A percentile compares a stretch with the other conserved stretches of the same genome.
Conservation (phyloP, 108 stramenopile genomes). For the Parmales sp. region DNA sequence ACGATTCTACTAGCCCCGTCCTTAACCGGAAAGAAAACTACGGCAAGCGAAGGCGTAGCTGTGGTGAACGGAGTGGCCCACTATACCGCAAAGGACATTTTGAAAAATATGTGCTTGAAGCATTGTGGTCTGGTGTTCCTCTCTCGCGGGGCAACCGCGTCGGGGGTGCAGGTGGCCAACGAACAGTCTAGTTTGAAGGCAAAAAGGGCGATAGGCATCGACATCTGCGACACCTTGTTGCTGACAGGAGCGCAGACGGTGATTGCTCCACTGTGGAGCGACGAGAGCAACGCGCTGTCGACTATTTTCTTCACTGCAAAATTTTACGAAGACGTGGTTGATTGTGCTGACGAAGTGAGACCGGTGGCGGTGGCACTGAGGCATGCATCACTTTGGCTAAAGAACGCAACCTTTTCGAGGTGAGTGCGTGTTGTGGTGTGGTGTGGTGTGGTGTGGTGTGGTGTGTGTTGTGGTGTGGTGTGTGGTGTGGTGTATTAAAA, state of each 20-base stretch:
- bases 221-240: not conserved
- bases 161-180: not conserved
- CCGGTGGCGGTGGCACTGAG: not conserved
- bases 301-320: not conserved
- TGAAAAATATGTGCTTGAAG: not conserved
- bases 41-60: not conserved
- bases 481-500: too few species aligned
- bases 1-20: not conserved
- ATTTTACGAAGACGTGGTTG: not conserved
- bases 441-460: too few species aligned
- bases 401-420: too few species aligned
- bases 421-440: too few species aligned
- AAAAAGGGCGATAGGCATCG: not conserved
- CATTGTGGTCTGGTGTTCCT: constrained; percentile 3
- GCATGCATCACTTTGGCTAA: not conserved
- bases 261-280: not conserved
- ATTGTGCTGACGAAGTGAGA: constrained; percentile 4
- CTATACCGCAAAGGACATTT: not conserved
- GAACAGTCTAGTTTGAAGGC: not conserved
- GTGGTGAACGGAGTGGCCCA: not conserved
- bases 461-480: too few species aligned
- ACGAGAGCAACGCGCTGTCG: not conserved
- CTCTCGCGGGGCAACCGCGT: not conserved
- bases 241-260: constrained; percentile 2
- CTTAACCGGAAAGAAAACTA: not conserved